These are phyloP conservation scores for Hymenoscyphus occultus DNA, from an alignment of 2,329 filamentous ascomycete genomes.

Conservation along the genomic window DNA sequence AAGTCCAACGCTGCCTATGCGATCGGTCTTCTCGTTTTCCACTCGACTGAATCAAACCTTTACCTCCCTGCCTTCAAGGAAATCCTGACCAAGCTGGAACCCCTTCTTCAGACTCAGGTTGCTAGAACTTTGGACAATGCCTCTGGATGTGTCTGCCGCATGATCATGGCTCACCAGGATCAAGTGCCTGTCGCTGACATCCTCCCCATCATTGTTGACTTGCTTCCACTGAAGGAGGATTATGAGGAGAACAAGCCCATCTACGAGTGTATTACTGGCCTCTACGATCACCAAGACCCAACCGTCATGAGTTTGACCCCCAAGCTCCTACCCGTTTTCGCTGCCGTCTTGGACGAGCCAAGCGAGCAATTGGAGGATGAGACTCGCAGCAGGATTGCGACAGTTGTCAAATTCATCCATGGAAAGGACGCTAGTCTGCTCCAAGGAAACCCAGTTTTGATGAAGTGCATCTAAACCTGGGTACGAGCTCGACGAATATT, in stretches of 20 bases:
- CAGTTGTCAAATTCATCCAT: slow-evolving; percentile 51
- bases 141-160: slow-evolving; percentile 82
- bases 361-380: slow-evolving; percentile 73
- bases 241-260: slow-evolving; percentile 96
- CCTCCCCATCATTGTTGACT: slow-evolving; percentile 72
- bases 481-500: neutral
- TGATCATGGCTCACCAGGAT: slow-evolving; percentile 88
- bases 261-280: slow-evolving; percentile 82
- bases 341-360: slow-evolving; percentile 67
- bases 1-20: slow-evolving; percentile 96
- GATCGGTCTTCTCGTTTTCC: slow-evolving; percentile 77
- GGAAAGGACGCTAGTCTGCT: slow-evolving; percentile 31
- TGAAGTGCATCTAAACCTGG: slow-evolving; percentile 15
- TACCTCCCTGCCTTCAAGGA: slow-evolving; percentile 72
- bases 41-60: slow-evolving; percentile 69
- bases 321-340: slow-evolving; percentile 67
- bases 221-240: slow-evolving; percentile 87
- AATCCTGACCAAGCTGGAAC: slow-evolving; percentile 83
- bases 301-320: slow-evolving; percentile 69
- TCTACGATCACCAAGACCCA: slow-evolving; percentile 69
- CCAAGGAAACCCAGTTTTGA: slow-evolving; percentile 29
- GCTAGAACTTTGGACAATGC: slow-evolving; percentile 89
- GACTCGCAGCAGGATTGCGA: slow-evolving; percentile 63
- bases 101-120: slow-evolving; percentile 72
- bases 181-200: slow-evolving; percentile 77